Base-by-base conservation (phyloP, 306 rosid species). In the Vigna unguiculata region DNA sequence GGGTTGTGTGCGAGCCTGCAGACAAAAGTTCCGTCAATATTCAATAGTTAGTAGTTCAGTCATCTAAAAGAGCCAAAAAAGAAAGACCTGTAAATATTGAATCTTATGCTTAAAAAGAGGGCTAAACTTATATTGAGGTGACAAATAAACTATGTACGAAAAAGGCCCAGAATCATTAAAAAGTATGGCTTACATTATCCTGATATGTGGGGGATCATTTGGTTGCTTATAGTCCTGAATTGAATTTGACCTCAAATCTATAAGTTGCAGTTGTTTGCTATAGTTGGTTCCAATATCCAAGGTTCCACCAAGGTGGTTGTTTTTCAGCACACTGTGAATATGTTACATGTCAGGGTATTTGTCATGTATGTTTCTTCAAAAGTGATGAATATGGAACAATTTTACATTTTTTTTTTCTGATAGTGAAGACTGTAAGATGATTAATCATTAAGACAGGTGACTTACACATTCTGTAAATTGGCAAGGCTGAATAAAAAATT, bases 1-100 rank as follows among this genome's bases (percentile, higher is more conserved):
- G 89, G 90, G 75, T 90, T 90, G 12, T 2, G 22, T 48, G 0
- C 76, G 19, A 88, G 88, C 71, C 92, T 88, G 80, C 48, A 83
- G 13, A 51, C 4, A 22, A 10, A 70, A 46, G 21, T 20, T 63
- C 17, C 34, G 17, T 68, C 38, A 58, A 58, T 58, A 25, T 40
- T 25, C 15, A 30, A 32, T 51, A 17, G 7, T 15, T 7, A 63
- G 38, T 63, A 19, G 11, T 17, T 63, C 5, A 63, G 8, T 4
- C 49, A 10, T 38, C 28, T 63, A 36, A 45, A 34, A 4, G 25
- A 25, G 68, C 24, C 16, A 28, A 19, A 74, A 48, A 19, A 75
- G 14, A 49, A 6, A 5, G 30, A 57, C 19, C 9, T 30, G 51
- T 24, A 77, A 43, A 25, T 55, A 49, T 45, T 46, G 17, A 68